Conservation (phyloP, 139 green algal genomes). For the Micromonas commoda region DNA sequence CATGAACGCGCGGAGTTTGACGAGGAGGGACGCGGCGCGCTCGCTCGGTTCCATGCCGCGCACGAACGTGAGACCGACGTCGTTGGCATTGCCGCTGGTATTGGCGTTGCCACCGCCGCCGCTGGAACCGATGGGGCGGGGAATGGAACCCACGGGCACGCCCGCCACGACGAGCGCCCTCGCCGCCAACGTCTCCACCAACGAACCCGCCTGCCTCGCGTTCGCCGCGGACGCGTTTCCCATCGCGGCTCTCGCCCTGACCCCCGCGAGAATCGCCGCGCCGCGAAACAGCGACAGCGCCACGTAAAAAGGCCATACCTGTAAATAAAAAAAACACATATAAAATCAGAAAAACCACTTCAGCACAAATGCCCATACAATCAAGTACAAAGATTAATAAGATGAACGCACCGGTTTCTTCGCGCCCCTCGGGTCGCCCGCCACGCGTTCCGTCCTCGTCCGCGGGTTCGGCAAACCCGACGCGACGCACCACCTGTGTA, state of each 20-base stretch:
- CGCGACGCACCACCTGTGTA: slow-evolving; percentile 62
- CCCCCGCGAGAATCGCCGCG: slow-evolving; percentile 83
- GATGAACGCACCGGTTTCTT: no score
- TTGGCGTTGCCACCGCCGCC: neutral
- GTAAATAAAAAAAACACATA: no score
- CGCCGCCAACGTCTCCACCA: slow-evolving; percentile 53
- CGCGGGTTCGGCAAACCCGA: neutral
- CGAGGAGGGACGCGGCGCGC: slow-evolving; percentile 6
- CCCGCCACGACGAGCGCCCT: slow-evolving; percentile 53
- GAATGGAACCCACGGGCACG: slow-evolving; percentile 22
- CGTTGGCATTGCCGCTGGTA: neutral
- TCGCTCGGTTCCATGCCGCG: slow-evolving; percentile 28
- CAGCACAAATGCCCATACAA: no score
- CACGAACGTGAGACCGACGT: neutral
- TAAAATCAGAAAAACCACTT: no score
- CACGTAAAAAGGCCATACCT: slow-evolving; percentile 77
- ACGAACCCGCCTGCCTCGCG: slow-evolving; percentile 52
- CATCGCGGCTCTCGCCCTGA: slow-evolving; percentile 57
- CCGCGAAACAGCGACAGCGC: slow-evolving; percentile 82
- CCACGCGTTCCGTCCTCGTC: neutral
- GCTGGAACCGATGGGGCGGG: neutral
- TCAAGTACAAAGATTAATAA: no score
- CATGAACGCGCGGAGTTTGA: slow-evolving; percentile 67
- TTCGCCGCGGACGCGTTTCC: slow-evolving; percentile 78
- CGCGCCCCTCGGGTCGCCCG: no score